Evolutionary conservation across 2,329 filamentous ascomycete species (phyloP), one percentile per base, ranked within the genome.

Genomic region (Cordyceps javanica): DNA sequence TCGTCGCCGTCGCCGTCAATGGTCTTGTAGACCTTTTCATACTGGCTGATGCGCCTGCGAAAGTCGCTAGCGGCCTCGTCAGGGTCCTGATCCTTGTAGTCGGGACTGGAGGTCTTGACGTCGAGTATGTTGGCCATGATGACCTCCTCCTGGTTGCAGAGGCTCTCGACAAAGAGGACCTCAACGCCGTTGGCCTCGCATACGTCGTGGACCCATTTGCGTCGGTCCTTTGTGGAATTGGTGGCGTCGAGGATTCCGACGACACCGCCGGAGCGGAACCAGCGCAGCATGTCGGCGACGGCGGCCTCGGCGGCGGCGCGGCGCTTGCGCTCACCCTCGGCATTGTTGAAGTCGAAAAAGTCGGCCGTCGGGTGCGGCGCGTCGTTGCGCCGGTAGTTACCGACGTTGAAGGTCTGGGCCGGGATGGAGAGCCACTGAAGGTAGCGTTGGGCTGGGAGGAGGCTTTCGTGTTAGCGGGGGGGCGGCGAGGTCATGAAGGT

Each of bases 61-160:
- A 99, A 99, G 72, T 99, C 94, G 58, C 86, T 82, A 11, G 92
- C 94, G 3, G 94, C 94, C 60, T 84, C 79, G 71, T 99, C 94
- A 1, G 94, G 94, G 69, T 99, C 94, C 72, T 96, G 91, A 57
- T 92, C 94, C 59, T 86, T 79, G 71, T 99, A 99, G 74, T 99
- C 94, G 2, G 94, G 94, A 58, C 90, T 96, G 26, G 91, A 96
- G 2, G 91, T 93, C 80, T 99, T 99, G 68, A 99, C 94, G 69
- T 97, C 92, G 63, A 92, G 85, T 64, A 99, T 97, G 72, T 99
- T 99, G 78, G 87, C 90, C 91, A 97, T 96, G 75, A 99, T 96
- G 63, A 97, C 78, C 45, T 93, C 88, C 71, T 97, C 92, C 65
- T 97, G 88, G 69, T 99, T 93, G 71, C 94, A 99, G 70, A 94